These are phyloP conservation scores for Selenicereus undatus DNA, from an alignment of 148 eudicot genomes.

Conservation along the genomic window DNA sequence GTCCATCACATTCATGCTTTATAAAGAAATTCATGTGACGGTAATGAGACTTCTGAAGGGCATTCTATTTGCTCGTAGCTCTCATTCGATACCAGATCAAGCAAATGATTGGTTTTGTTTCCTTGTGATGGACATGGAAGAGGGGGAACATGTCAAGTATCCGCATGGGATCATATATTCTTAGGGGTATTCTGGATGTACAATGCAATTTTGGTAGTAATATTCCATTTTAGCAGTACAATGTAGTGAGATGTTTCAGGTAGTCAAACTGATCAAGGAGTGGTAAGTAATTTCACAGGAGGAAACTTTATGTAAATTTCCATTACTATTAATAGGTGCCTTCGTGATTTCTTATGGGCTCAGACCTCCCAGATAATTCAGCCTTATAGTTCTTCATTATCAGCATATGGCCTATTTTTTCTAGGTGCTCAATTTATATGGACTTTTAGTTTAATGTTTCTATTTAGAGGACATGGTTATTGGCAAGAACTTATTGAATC, in stretches of 20 bases:
- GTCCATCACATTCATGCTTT: neutral
- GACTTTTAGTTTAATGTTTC: no score
- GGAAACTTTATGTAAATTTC: slow-evolving; percentile 11
- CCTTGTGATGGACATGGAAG: neutral
- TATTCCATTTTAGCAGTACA: slow-evolving; percentile 9
- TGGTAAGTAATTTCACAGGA: slow-evolving; percentile 16
- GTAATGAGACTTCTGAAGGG: no score
- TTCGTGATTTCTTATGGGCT: slow-evolving; percentile 12
- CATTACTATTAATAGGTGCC: slow-evolving; percentile 10
- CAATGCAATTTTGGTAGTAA: neutral
- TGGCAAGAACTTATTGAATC: no score
- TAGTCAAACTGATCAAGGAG: no score
- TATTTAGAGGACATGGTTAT: no score
- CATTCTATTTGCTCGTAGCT: neutral
- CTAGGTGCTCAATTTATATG: no score
- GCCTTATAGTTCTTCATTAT: neutral
- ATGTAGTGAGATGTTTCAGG: slow-evolving; percentile 17
- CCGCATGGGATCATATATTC: slow-evolving; percentile 9
- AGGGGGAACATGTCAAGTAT: neutral
- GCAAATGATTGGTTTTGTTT: neutral
- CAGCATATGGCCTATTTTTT: no score
- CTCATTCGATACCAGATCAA: neutral
- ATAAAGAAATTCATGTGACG: no score
- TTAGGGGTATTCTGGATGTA: slow-evolving; percentile 12
- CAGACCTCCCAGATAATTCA: neutral